Evolutionary conservation across 148 eudicot species (phyloP).

Genomic region (Mesembryanthemum crystallinum): DNA sequence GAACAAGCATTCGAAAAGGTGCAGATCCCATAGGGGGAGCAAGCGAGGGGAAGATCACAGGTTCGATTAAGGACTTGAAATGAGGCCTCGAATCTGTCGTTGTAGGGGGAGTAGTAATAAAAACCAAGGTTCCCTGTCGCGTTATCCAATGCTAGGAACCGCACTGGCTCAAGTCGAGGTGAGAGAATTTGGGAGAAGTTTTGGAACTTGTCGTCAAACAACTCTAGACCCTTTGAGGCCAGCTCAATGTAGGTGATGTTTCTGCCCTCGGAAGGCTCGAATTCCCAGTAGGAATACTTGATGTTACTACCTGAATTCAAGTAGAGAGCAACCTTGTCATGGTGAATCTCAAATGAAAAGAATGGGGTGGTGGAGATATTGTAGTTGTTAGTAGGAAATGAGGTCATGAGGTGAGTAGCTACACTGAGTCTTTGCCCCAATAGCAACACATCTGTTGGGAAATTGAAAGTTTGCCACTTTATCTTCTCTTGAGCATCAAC

Average conservation of each 20-base stretch:
- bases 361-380: conserved; percentile 39
- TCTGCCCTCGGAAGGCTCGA: conserved; percentile 42
- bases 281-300: conserved; percentile 91
- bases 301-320: conserved; percentile 44
- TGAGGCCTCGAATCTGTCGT: conserved; percentile 55
- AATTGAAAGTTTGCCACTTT: conserved; percentile 97
- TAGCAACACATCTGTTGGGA: conserved; percentile 82
- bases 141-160: conserved; percentile 58
- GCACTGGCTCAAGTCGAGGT: conserved; percentile 30
- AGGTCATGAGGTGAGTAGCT: conserved; percentile 59
- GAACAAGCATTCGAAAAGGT: conserved; percentile 62
- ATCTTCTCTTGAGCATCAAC: conserved; percentile 58
- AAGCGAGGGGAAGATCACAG: conserved; percentile 82
- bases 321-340: conserved; percentile 69
- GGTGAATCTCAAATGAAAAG: conserved; percentile 78
- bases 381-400: conserved; percentile 48
- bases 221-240: conserved; percentile 50
- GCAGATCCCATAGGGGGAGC: conserved; percentile 69
- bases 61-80: conserved; percentile 54
- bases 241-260: conserved; percentile 74
- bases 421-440: conserved; percentile 80
- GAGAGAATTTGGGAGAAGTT: conserved; percentile 54
- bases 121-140: conserved; percentile 72
- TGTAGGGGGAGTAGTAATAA: conserved; percentile 51
- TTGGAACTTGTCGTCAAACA: conserved; percentile 48